Base-by-base conservation (phyloP, 2,329 filamentous ascomycete species). In the Calonectria pteridis region DNA sequence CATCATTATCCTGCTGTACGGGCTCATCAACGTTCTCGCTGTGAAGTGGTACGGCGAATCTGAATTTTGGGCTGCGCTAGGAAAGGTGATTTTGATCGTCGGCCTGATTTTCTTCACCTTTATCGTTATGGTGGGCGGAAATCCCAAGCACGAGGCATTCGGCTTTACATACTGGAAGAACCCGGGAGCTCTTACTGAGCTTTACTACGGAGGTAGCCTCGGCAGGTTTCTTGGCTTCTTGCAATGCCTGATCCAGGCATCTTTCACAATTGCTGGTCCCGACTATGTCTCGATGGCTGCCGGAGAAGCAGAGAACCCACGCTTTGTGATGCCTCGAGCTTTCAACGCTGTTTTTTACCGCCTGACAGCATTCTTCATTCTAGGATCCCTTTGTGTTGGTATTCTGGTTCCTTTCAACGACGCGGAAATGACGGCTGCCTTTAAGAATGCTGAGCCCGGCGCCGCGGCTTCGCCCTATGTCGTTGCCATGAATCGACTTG, bases 281-380 rank as follows among this genome's bases (percentile, higher is more conserved):
- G 93, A 94, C 77, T 94, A 93, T 75, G 90, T 94, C 31, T 87
- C 88, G 6, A 92, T 91, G 79, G 94, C 93, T 0, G 93, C 93
- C 3, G 93, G 92, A 23, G 94, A 95, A 82, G 90, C 93, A 0
- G 90, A 93, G 78, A 93, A 94, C 77, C 93, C 94, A 0, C 91
- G 93, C 20, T 85, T 85, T 23, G 90, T 93, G 26, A 91, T 97
- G 83, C 94, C 94, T 0, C 91, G 90, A 50, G 94, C 94, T 1
- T 95, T 92, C 84, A 95, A 95, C 73, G 91, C 93, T 63, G 94
- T 96, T 1, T 95, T 96, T 83, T 95, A 94, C 83, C 92, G 94
- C 37, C 86, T 96, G 37, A 93, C 93, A 0, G 86, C 90, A 2
- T 96, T 96, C 83, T 96, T 95, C 84, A 89, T 95, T 49, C 89